These are phyloP conservation scores for Danielozyma ontarioensis DNA, from an alignment of 805 yeast species.

Conservation along the genomic window DNA sequence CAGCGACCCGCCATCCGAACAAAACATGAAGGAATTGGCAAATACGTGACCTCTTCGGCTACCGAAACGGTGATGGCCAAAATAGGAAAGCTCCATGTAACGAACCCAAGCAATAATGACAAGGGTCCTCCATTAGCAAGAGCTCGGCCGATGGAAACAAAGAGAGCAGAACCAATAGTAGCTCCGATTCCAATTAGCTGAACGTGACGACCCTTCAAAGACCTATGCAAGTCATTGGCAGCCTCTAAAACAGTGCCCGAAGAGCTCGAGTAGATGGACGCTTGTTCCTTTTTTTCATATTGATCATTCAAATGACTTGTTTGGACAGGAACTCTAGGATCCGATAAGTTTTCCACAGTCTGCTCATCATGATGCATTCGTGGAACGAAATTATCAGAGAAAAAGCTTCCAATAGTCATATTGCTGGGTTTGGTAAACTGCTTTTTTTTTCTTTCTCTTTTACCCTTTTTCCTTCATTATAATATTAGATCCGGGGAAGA, in stretches of 20 bases:
- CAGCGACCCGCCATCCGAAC: slow-evolving; percentile 16
- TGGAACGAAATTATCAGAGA: background rate
- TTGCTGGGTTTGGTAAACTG: no score
- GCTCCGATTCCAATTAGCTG: slow-evolving; percentile 16
- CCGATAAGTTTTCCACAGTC: no score
- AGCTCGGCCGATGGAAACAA: slow-evolving; percentile 13
- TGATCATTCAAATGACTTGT: no score
- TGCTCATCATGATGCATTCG: no score
- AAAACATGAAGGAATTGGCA: slow-evolving; percentile 17
- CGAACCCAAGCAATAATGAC: slow-evolving; percentile 9
- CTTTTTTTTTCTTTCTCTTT: no score
- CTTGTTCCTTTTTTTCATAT: background rate
- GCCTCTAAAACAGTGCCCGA: background rate
- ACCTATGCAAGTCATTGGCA: slow-evolving; percentile 6
- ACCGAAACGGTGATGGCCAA: slow-evolving; percentile 11
- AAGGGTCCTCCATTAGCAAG: slow-evolving; percentile 11
- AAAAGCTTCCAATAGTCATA: no score
- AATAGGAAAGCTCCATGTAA: slow-evolving; percentile 13
- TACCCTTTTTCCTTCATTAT: no score
- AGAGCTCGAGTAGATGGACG: background rate
- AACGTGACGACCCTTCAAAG: slow-evolving; percentile 12
- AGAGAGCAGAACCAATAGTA: slow-evolving; percentile 16
- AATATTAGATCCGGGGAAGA: no score
- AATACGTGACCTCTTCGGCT: slow-evolving; percentile 14
- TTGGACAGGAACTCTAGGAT: no score